Conservation (phyloP, 1,139 yeast species). For the Scheffersomyces illinoinensis region DNA sequence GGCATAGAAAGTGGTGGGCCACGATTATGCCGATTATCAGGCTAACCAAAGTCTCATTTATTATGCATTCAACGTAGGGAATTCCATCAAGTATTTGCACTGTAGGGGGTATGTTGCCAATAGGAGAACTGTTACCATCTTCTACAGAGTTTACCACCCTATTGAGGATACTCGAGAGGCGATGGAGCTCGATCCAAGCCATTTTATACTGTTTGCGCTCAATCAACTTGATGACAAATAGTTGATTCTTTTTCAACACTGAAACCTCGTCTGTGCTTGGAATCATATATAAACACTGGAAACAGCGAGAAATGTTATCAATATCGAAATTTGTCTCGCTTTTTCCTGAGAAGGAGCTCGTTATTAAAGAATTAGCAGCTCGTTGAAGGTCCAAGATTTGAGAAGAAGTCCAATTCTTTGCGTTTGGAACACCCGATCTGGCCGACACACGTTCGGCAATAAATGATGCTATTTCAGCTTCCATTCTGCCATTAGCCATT, state of each 20-base stretch:
- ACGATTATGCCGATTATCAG: conserved; percentile 14
- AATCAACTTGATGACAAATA: conserved; percentile 28
- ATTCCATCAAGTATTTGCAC: conserved; percentile 8
- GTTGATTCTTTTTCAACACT: conserved; percentile 28
- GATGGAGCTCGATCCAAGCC: conserved; percentile 13
- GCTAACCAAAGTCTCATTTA: neutral
- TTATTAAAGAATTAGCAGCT: neutral
- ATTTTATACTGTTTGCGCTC: conserved; percentile 19
- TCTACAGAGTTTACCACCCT: conserved; percentile 4
- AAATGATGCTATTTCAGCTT: neutral
- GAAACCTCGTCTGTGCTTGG: conserved; percentile 9
- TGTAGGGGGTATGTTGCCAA: neutral
- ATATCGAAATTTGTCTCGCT: neutral
- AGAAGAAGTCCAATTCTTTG: conserved; percentile 21
- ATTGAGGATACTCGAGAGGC: conserved; percentile 10
- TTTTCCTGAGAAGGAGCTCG: neutral
- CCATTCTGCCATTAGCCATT: neutral
- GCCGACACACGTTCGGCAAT: neutral
- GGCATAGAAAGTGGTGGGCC: conserved; percentile 32
- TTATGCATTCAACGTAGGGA: conserved; percentile 3
- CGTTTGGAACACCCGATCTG: conserved; percentile 14
- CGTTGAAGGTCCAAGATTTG: conserved; percentile 1
- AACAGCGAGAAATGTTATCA: conserved; percentile 14
- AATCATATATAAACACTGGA: conserved; percentile 18
- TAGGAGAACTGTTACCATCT: neutral